Conservation (phyloP, 306 rosid genomes). For the Adenanthera pavonina region DNA sequence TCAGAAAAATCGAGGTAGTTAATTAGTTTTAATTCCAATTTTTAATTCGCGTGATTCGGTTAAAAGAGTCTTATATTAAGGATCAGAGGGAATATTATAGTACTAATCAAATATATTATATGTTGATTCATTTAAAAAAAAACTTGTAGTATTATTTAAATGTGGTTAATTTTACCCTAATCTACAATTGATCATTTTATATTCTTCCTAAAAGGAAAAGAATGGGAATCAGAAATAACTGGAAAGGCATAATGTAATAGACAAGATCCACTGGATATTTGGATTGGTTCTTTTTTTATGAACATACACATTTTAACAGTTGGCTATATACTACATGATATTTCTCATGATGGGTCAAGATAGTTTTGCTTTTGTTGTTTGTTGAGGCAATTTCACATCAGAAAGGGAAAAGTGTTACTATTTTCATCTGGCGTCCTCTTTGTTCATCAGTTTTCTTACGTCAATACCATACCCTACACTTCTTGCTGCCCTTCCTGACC, state of each 20-base stretch:
- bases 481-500: constrained; percentile 46
- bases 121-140: too few species aligned
- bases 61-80: too few species aligned
- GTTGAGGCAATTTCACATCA: constrained; percentile 43
- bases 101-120: too few species aligned
- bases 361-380: constrained; percentile 48
- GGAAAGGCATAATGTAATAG: constrained; percentile 17
- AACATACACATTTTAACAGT: constrained; percentile 2
- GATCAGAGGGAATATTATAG: neutral
- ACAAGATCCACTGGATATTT: constrained; percentile 7
- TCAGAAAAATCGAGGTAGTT: too few species aligned
- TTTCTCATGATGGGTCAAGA: constrained; percentile 51
- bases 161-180: neutral
- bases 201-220: neutral
- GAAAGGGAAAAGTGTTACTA: constrained; percentile 38
- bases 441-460: constrained; percentile 40
- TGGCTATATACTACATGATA: constrained; percentile 8
- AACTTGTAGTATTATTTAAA: too few species aligned
- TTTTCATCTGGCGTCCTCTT: constrained; percentile 41
- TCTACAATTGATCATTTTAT: constrained; percentile 7
- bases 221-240: neutral
- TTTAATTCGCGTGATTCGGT: too few species aligned
- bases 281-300: constrained; percentile 29
- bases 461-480: constrained; percentile 56
- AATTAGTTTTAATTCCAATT: too few species aligned